phyloP scores from a whole-genome alignment of 108 stramenopile species.

The Cyclotella choctawhatcheeana region DNA sequence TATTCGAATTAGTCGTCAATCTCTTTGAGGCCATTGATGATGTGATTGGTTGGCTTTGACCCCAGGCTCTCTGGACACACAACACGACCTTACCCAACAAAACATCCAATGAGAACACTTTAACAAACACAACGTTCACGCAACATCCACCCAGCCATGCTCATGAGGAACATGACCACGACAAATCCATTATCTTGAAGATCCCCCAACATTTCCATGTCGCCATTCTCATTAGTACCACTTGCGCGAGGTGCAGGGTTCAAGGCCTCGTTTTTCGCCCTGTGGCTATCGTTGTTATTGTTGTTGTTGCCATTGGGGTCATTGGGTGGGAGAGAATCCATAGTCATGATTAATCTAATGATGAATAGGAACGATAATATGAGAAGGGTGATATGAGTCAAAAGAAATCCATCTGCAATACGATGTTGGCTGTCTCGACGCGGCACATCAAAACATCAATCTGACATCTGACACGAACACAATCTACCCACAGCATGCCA shows the following conservation, averaged over 20 bases:
- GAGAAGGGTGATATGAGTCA: background rate
- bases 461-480: background rate
- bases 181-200: conserved; percentile 77
- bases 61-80: background rate
- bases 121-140: conserved; percentile 83
- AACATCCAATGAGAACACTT: conserved; percentile 7
- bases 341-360: conserved; percentile 24
- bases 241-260: conserved; percentile 32
- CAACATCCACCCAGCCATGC: conserved; percentile 79
- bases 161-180: conserved; percentile 83
- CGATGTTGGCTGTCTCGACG: background rate
- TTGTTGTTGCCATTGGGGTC: conserved; percentile 77
- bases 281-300: conserved; percentile 17
- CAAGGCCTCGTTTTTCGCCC: conserved; percentile 60
- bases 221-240: conserved; percentile 57
- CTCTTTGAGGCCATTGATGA: too few relatives aligned
- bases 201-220: conserved; percentile 81
- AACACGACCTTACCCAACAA: background rate
- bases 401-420: background rate
- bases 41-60: background rate
- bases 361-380: background rate
- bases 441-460: background rate
- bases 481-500: background rate
- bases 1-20: too few relatives aligned
- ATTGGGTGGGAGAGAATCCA: conserved; percentile 84